A percentile compares a stretch with the other conserved stretches of the same genome.
phyloP scores from a whole-genome alignment of 169 alveolate genomes.

The Plasmodium gaboni region DNA sequence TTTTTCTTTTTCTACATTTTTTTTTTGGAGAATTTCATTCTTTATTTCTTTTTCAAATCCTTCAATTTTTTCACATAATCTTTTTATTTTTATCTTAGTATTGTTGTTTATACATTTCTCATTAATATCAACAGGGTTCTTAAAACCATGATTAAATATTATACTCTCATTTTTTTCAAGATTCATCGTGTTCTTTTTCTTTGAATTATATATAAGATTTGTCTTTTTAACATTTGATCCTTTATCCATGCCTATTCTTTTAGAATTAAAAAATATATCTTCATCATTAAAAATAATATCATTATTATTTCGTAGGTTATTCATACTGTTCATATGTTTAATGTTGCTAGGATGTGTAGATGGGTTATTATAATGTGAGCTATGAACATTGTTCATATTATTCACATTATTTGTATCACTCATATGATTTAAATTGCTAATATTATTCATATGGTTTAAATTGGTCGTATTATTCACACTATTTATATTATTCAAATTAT shows the following conservation, averaged over 20 bases:
- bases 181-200: conserved; percentile 7
- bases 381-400: background rate
- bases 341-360: background rate
- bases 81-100: conserved; percentile 59
- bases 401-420: background rate
- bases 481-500: background rate
- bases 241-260: conserved; percentile 17
- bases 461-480: background rate
- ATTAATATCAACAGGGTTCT: conserved; percentile 19
- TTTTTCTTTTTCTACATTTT: conserved; percentile 71
- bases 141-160: conserved; percentile 14
- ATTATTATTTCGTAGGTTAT: background rate
- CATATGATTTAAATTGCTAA: no score
- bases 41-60: conserved; percentile 75
- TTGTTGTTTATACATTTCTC: conserved; percentile 61
- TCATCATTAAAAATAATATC: conserved; percentile 1
- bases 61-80: conserved; percentile 70
- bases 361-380: no score
- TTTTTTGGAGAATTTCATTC: conserved; percentile 58
- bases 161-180: conserved; percentile 3
- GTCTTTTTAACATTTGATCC: conserved; percentile 1
- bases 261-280: conserved; percentile 19
- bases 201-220: conserved; percentile 23
- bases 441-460: no score
- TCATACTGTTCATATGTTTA: no score